Evolutionary conservation across 2,329 filamentous ascomycete species (phyloP), one percentile per base, ranked within the genome.

Genomic region (Neonectria punicea): DNA sequence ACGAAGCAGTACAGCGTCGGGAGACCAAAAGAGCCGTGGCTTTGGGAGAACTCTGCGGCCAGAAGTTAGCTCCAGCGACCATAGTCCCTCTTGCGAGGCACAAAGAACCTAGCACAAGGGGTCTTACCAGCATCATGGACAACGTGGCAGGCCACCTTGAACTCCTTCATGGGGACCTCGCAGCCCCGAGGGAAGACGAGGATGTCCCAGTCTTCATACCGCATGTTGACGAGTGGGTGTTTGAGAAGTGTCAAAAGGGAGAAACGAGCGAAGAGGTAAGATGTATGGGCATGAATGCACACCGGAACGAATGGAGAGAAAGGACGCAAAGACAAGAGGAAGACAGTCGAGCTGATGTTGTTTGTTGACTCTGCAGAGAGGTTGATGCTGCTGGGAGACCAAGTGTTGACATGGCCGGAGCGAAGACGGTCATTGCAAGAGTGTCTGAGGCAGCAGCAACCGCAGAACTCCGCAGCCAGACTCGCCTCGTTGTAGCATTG

Each of bases 151-250:
- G 88, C 85, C 8, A 92, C 93, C 75, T 89, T 90, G 84, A 96
- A 97, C 79, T 97, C 93, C 78, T 93, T 92, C 60, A 94, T 79
- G 1, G 93, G 93, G 13, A 91, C 77, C 72, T 89, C 90, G 71
- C 85, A 89, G 66, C 86, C 85, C 66, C 78, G 79, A 0, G 92
- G 90, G 76, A 97, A 97, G 66, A 97, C 83, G 47, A 97, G 87
- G 60, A 96, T 87, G 74, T 97, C 93, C 93, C 93, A 97, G 74
- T 93, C 89, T 72, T 93, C 87, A 84, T 92, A 97, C 64, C 93
- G 90, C 93, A 97, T 97, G 18, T 55, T 69, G 61, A 53, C 34
- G 30, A 18, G 30, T 20, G 28, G 5, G 49, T 13, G 30, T 67
- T 72, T 84, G 78, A 58, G 55, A 47, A 63, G 59, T 63, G 70